These are phyloP conservation scores for Zygoascus biomembranicola DNA, from an alignment of 805 yeast species.

Conservation along the genomic window DNA sequence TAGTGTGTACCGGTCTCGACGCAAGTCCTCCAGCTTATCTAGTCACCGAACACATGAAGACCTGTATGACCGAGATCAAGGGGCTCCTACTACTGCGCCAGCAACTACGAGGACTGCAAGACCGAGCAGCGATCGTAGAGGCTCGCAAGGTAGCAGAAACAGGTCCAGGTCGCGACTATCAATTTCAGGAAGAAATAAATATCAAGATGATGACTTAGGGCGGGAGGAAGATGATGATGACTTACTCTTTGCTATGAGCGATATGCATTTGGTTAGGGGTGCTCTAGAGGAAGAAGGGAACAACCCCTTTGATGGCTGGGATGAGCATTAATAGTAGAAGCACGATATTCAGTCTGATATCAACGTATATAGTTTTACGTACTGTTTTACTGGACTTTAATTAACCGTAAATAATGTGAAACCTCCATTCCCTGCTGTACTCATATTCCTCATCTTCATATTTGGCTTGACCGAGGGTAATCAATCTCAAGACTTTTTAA, in stretches of 20 bases:
- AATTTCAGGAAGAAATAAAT: neutral
- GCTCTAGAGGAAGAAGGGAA: neutral
- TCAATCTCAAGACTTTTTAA: neutral
- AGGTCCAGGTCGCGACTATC: neutral
- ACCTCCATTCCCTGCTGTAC: no score
- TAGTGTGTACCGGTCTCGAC: constrained; percentile 3
- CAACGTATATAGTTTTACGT: no score
- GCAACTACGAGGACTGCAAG: neutral
- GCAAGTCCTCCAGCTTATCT: neutral
- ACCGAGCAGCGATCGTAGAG: neutral
- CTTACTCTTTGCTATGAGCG: constrained; percentile 32
- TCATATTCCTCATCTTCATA: no score
- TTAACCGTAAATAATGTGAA: no score
- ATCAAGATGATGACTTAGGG: constrained; percentile 1
- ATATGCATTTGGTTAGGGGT: constrained; percentile 21
- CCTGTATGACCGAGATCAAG: neutral
- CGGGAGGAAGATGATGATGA: constrained; percentile 27
- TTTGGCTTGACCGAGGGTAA: neutral
- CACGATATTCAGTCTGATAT: no score
- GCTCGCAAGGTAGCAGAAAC: neutral
- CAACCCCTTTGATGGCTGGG: neutral
- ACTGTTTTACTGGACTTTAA: no score
- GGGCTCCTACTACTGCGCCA: neutral
- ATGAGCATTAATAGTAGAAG: neutral
- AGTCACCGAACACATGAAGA: neutral